Base-by-base conservation (phyloP, 768 basidiomycete genomes). In the Tylopilus felleus region DNA sequence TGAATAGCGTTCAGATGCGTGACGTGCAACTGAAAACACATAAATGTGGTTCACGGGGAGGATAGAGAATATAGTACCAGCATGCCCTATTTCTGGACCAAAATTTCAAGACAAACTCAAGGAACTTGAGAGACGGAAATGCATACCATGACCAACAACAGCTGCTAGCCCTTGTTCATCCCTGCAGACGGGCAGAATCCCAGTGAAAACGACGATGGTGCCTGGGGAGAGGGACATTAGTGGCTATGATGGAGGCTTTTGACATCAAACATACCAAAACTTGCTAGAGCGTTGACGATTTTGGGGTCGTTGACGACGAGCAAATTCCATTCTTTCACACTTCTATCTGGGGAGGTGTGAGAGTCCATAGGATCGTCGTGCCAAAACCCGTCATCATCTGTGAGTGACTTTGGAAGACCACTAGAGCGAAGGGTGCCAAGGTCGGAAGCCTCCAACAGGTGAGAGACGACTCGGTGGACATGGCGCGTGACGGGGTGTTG, bases 191-290 rank as follows among this genome's bases (percentile, higher is more conserved):
- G 89, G 90, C 4, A 97, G 68, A 33, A 97, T 91, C 0, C 94
- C 94, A 0, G 92, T 93, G 64, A 90, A 96, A 10, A 98, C 89
- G 29, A 93, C 79, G 49, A 97, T 85, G 47, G 85, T 78, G 1
- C 87, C 88, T 84, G 27, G 9, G 41, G 56, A 36, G 25, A 29
- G 33, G 23, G 28, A 31, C 41, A 5, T 13, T 46, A 21, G 40
- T 14, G 21, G 13, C 39, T 10, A 39, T 21, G 44, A 38, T 16
- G 3, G n/a, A 8, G 5, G 6, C 14, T 10, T 3, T 5, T 39
- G 5, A 12, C 14, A 27, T 22, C 2, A 9, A n/a, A 59, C 63
- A 39, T 17, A 84, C 93, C 89, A 47, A 86, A 87, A 3, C 77
- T 71, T 8, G 88, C 90, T 70, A 88, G 81, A 0, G 93, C 93